These are phyloP conservation scores for Backusella luteola DNA, from an alignment of 192 early-diverging fungal species.

Conservation along the genomic window DNA sequence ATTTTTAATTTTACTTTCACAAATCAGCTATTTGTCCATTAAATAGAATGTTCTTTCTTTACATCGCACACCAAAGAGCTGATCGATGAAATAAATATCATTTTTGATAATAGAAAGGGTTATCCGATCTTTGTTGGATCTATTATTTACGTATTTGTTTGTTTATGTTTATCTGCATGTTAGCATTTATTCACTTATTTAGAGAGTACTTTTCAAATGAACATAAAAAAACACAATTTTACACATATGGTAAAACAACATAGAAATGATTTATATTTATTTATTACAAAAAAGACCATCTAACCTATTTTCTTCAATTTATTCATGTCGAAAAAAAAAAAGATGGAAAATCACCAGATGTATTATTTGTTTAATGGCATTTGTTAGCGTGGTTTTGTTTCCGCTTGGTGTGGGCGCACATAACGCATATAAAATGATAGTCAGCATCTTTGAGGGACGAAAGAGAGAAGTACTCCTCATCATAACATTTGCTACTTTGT, in stretches of 20 bases:
- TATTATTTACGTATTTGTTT: background rate
- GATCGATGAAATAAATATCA: background rate
- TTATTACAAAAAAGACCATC: background rate
- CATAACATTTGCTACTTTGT: background rate
- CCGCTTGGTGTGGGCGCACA: background rate
- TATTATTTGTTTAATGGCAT: background rate
- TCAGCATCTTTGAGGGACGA: background rate
- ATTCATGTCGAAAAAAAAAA: background rate
- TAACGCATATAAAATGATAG: background rate
- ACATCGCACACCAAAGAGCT: background rate
- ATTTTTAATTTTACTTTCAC: background rate
- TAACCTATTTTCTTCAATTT: background rate
- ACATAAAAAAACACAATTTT: background rate
- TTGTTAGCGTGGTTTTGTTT: background rate
- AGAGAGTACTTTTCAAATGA: background rate
- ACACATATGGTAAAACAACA: background rate
- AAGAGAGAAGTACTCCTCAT: background rate
- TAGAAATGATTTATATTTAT: background rate
- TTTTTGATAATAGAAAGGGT: background rate
- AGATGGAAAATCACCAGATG: background rate
- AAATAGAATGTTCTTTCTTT: background rate
- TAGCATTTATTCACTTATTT: background rate
- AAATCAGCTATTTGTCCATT: background rate
- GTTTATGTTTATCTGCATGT: background rate
- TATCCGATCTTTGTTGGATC: background rate